Conservation (phyloP, 352 stramenopile genomes). For the Pythium graminicola region DNA sequence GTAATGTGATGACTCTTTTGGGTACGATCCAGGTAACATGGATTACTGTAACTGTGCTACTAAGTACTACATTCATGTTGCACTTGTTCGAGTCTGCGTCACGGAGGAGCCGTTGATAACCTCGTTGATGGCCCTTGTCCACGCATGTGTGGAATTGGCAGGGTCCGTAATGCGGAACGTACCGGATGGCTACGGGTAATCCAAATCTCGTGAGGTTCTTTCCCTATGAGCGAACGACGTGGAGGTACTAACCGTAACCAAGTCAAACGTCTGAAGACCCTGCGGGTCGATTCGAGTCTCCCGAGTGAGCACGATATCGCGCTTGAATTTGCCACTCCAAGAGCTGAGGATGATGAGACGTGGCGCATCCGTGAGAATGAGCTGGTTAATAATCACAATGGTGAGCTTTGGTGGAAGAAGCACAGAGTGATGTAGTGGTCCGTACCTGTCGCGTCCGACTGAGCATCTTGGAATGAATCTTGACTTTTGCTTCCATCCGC, state of each 20-base stretch:
- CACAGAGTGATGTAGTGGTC: too few relatives aligned
- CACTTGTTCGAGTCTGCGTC: slow-evolving; percentile 15
- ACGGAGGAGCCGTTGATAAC: slow-evolving; percentile 18
- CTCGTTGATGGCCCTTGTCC: slow-evolving; percentile 46
- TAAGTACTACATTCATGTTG: slow-evolving; percentile 17
- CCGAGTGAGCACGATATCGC: slow-evolving; percentile 51
- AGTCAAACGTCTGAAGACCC: slow-evolving; percentile 67
- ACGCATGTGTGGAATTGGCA: slow-evolving; percentile 53
- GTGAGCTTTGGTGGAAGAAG: too few relatives aligned
- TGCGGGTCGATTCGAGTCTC: slow-evolving; percentile 66
- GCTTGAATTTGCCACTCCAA: slow-evolving; percentile 67
- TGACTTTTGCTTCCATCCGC: slow-evolving; percentile 64
- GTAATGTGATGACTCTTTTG: slow-evolving; percentile 11
- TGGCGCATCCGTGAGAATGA: slow-evolving; percentile 66
- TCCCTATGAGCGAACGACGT: not conserved
- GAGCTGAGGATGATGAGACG: slow-evolving; percentile 62
- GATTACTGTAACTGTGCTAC: not conserved
- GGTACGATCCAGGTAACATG: slow-evolving; percentile 10
- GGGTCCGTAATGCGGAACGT: slow-evolving; percentile 57
- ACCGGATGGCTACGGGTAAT: slow-evolving; percentile 34
- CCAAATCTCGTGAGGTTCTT: too few relatives aligned
- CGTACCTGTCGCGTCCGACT: slow-evolving; percentile 67
- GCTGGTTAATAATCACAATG: too few relatives aligned
- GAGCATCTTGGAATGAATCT: slow-evolving; percentile 75
- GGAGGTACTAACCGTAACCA: slow-evolving; percentile 50